These are phyloP conservation scores for Bolboschoenus planiculmis DNA, from an alignment of 176 grass and related monocot genomes.

Conservation along the genomic window DNA sequence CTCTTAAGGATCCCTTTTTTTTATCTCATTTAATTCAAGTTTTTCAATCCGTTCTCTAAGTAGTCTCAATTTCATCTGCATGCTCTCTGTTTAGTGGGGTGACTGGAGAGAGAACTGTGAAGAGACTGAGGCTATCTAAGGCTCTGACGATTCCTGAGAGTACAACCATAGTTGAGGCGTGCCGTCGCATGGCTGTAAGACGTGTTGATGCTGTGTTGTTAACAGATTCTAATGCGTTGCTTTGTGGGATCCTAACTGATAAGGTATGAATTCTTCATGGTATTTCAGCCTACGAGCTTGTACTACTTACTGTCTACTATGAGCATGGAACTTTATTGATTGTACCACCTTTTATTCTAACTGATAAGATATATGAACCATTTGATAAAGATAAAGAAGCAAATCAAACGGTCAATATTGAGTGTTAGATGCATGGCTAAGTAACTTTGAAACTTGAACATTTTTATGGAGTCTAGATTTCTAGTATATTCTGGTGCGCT, in stretches of 20 bases:
- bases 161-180: constrained; percentile 64
- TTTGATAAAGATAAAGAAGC: too few species aligned
- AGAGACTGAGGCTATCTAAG: constrained; percentile 83
- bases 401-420: too few species aligned
- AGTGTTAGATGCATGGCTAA: too few species aligned
- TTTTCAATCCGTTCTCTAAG: background rate
- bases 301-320: background rate
- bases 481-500: background rate
- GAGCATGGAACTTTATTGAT: background rate
- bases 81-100: constrained; percentile 24
- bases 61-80: background rate
- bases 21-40: background rate
- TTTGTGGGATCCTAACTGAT: constrained; percentile 93
- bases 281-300: background rate
- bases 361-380: too few species aligned
- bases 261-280: constrained; percentile 41
- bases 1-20: background rate
- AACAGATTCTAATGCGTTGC: constrained; percentile 84
- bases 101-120: constrained; percentile 77
- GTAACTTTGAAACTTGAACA: too few species aligned
- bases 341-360: background rate
- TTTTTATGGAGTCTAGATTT: too few species aligned
- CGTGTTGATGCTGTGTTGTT: constrained; percentile 80
- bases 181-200: constrained; percentile 70
- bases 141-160: constrained; percentile 90